These are phyloP conservation scores for Saxophila tyrrhenica DNA, from an alignment of 495 filamentous ascomycete species.

Conservation along the genomic window DNA sequence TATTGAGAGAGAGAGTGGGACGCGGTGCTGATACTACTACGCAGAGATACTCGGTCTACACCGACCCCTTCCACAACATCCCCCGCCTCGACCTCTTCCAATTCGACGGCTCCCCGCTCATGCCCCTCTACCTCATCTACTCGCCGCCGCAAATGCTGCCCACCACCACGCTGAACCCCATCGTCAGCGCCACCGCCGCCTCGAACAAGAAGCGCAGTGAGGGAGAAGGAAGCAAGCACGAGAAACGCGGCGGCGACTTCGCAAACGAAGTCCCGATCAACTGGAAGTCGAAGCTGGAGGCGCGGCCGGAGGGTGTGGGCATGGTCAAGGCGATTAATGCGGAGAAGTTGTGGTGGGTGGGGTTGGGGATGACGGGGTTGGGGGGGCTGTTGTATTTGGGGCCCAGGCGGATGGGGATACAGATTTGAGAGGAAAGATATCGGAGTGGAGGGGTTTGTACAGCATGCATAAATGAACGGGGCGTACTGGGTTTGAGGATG, in stretches of 20 bases:
- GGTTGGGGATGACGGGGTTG: constrained; percentile 52
- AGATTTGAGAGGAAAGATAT: constrained; percentile 6
- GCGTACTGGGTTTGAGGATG: neutral
- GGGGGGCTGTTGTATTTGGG: constrained; percentile 43
- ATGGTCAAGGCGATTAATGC: constrained; percentile 40
- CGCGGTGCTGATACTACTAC: neutral
- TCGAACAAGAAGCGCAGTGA: constrained; percentile 28
- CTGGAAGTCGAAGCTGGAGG: constrained; percentile 26
- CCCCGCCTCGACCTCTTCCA: constrained; percentile 54
- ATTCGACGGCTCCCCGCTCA: constrained; percentile 55
- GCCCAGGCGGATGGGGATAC: constrained; percentile 20
- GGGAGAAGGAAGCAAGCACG: constrained; percentile 30
- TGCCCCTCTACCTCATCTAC: constrained; percentile 63
- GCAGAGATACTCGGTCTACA: constrained; percentile 51
- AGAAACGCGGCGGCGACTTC: constrained; percentile 13
- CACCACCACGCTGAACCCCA: constrained; percentile 49
- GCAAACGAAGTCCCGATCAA: constrained; percentile 30
- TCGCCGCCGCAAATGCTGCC: constrained; percentile 66
- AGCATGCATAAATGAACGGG: neutral
- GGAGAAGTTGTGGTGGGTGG: constrained; percentile 59
- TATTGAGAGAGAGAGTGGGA: too few species aligned
- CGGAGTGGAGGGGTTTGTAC: neutral
- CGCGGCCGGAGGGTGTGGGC: constrained; percentile 22
- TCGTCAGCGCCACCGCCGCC: constrained; percentile 24
- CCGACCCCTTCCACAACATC: constrained; percentile 51